Evolutionary conservation across 2,329 filamentous ascomycete genomes (phyloP), one percentile per base, ranked within the genome.

Genomic region (Beauveria sp.): DNA sequence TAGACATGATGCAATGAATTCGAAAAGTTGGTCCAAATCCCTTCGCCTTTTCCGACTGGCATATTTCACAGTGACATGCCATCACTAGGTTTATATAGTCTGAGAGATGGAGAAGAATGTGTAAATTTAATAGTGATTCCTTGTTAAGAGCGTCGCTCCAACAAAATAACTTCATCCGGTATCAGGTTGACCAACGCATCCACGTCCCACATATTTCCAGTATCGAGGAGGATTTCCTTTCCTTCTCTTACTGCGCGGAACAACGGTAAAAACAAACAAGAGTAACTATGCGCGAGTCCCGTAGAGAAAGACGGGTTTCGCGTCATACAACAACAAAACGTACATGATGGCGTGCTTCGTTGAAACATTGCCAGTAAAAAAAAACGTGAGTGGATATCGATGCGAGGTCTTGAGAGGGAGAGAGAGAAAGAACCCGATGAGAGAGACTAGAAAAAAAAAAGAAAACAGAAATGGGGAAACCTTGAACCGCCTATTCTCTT

Each of bases 351-450:
- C 57, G 40, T 45, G 49, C 22, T 22, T 26, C 16, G 40, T 45
- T 22, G n/a, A 53, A 38, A 20, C 57, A 53, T 58, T 58, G 46
- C 55, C 40, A 20, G 38, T 55, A 26, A 58, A 38, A 30, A 2
- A 58, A 50, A 50, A 3, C 7, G 47, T 20, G 18, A 10, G 40
- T 18, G 57, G 57, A 60, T 60, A 60, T 60, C 57, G 40, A 60
- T 60, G 49, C 26, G 26, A 46, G 24, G 38, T 22, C 34, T 38
- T 38, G 34, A 16, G 34, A 38, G 34, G 34, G 34, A 38, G 30
- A 46, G 40, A 46, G 40, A 60, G 49, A 46, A n/a, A 38, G 10
- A 12, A 12, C 28, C 28, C 6, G 24, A 40, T 52, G 47, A 59
- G 46, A 40, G 12, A 59, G 26, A 24, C n/a, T 14, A 50, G 22